phyloP scores from a whole-genome alignment of 176 grass and related monocot genomes.

The Puya raimondii region DNA sequence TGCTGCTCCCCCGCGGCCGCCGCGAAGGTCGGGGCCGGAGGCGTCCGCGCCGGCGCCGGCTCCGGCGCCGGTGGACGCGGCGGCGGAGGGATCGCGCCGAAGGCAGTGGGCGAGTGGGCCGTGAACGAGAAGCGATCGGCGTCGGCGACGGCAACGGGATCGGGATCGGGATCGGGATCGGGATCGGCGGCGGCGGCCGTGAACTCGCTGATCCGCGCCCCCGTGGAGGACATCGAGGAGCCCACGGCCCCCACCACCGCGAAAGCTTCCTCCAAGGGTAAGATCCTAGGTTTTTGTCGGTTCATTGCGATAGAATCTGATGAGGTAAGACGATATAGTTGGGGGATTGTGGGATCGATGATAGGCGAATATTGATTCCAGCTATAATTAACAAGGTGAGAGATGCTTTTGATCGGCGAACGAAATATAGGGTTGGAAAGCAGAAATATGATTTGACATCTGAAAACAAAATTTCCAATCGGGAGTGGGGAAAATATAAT shows the following conservation, averaged over 20 bases:
- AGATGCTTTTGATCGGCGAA: neutral
- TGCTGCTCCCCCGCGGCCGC: conserved; percentile 28
- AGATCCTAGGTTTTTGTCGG: neutral
- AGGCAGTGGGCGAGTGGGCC: neutral
- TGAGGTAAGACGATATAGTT: conserved; percentile 3
- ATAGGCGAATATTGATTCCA: neutral
- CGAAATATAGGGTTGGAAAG: too few relatives aligned
- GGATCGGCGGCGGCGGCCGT: conserved; percentile 1
- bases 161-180: neutral
- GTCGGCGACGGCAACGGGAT: neutral
- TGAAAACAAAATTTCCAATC: too few relatives aligned
- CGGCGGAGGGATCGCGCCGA: conserved; percentile 24
- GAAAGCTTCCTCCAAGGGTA: conserved; percentile 82
- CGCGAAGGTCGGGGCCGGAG: conserved; percentile 32
- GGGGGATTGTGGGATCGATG: neutral
- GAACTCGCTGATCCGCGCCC: conserved; percentile 12
- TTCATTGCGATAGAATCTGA: neutral
- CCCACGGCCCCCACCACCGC: conserved; percentile 39
- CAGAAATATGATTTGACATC: too few relatives aligned
- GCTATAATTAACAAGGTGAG: neutral
- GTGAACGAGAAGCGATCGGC: neutral
- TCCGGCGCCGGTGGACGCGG: conserved; percentile 27
- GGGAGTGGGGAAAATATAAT: too few relatives aligned
- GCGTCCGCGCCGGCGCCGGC: conserved; percentile 18
- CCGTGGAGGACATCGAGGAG: conserved; percentile 49